Conservation (phyloP, 2,329 filamentous ascomycete species). For the Tolypocladium capitatum region DNA sequence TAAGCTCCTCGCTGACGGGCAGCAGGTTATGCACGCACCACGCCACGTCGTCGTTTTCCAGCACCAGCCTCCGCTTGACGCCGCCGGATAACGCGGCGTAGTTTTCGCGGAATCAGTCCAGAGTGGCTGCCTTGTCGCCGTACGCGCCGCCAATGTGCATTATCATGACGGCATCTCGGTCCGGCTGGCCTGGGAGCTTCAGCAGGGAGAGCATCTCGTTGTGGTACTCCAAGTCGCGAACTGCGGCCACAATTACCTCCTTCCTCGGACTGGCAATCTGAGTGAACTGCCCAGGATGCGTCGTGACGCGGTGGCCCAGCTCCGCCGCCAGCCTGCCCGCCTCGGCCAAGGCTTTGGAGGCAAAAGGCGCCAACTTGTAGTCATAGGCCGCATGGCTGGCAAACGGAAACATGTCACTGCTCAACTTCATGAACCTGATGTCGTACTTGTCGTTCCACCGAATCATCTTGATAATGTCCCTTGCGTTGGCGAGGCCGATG, state of each 20-base stretch:
- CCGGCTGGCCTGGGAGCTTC: conserved; percentile 59
- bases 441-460: conserved; percentile 85
- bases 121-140: conserved; percentile 68
- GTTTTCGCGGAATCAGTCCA: conserved; percentile 65
- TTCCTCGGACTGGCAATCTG: conserved; percentile 74
- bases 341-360: conserved; percentile 61
- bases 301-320: conserved; percentile 73
- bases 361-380: conserved; percentile 75
- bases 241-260: conserved; percentile 61
- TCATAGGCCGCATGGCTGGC: conserved; percentile 80
- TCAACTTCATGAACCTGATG: conserved; percentile 85
- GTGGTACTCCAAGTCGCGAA: conserved; percentile 80
- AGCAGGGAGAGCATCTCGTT: conserved; percentile 71
- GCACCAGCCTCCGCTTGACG: conserved; percentile 67
- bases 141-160: conserved; percentile 86
- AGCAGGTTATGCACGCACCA: conserved; percentile 89
- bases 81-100: conserved; percentile 53
- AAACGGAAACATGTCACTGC: conserved; percentile 95
- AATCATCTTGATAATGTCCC: conserved; percentile 74
- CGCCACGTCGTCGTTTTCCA: conserved; percentile 89
- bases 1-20: conserved; percentile 83
- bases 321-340: conserved; percentile 65
- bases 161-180: conserved; percentile 87
- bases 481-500: conserved; percentile 68
- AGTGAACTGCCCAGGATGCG: conserved; percentile 86